Evolutionary conservation across 805 yeast genomes (phyloP), one percentile per base, ranked within the genome.

Genomic region (Aciculoconidium aculeatum): DNA sequence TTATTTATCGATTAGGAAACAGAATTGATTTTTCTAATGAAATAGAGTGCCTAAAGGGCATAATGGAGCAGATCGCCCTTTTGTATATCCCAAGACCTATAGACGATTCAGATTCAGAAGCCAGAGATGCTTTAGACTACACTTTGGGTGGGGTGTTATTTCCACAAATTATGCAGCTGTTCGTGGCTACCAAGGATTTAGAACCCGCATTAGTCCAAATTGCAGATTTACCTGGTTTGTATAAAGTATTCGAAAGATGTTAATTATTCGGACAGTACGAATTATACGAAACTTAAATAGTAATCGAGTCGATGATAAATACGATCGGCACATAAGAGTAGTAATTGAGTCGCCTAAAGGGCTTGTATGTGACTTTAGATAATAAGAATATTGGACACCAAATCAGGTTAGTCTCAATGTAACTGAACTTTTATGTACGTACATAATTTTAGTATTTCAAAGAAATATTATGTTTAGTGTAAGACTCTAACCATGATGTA

Each of bases 171-270:
- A 77, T 79, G 39, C 63, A 64, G 35, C 57, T 76, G 25, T 71
- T 86, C 15, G 49, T 86, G 9, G 94, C 88, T 0, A 72, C 94
- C 0, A 61, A 61, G 9, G 47, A 45, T 3, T 42, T 86, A 20
- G 40, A 54, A 4, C 47, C 62, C 9, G 78, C 75, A 32, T 75
- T 87, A 4, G 70, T 84, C 4, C 95, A 90, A 51, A 75, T 92
- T 21, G 96, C 98, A 0, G 87, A 80, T 49, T 55, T 92, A 17
- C 97, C 97, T 2, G 95, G 95, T 0, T 61, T 92, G 33, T 92
- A 92, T 55, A 74, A 69, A 45, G 94, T 94, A 4, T 92, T 92
- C 62, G 98, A 92, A 59, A 67, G 98, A 50, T 92, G 98, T 46
- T 83, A 44, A 53, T 13, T 17, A 7, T 21, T n/a, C n/a, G n/a